Evolutionary conservation across 305 asterid genomes (phyloP).

Genomic region (Solanum hybrid): DNA sequence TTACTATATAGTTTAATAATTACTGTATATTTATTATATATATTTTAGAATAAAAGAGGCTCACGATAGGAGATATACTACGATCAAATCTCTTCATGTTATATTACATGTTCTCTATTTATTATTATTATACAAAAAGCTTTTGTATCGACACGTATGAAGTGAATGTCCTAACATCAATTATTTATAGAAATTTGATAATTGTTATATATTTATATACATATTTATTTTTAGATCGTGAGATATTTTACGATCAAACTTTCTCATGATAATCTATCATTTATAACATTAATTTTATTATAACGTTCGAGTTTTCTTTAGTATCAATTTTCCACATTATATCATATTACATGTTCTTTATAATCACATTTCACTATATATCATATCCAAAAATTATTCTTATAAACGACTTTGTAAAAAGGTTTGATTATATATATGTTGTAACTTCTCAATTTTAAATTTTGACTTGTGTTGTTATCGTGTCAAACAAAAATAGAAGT

Average conservation of each 20-base stretch:
- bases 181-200: neutral
- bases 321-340: neutral
- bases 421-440: fast-evolving
- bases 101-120: neutral
- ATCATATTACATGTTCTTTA: neutral
- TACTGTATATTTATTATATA: too few species aligned
- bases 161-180: neutral
- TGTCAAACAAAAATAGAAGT: neutral
- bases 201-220: too few species aligned
- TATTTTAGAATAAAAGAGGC: neutral
- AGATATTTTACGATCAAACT: neutral
- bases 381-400: neutral
- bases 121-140: neutral
- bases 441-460: neutral
- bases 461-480: neutral
- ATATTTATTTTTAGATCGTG: too few species aligned
- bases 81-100: neutral
- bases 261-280: neutral
- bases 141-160: neutral
- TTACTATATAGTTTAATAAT: neutral
- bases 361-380: neutral
- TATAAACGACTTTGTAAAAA: neutral
- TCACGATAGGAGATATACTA: neutral
- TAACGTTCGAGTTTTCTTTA: neutral
- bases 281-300: neutral